These are phyloP conservation scores for Isoetes taiwanensis DNA, from an alignment of 75 land plant species.

Conservation along the genomic window DNA sequence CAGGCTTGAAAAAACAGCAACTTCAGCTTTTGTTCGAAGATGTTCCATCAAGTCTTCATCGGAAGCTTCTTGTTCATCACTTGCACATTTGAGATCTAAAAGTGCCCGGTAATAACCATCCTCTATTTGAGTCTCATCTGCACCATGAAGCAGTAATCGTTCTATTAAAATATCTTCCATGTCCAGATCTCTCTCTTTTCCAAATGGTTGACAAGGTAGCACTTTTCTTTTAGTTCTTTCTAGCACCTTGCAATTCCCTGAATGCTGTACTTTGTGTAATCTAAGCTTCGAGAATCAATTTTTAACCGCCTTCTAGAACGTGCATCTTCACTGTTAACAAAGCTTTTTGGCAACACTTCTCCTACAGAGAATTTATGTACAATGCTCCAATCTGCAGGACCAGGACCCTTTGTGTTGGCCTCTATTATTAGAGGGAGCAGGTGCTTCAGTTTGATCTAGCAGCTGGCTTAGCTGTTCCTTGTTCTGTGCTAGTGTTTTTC, in stretches of 20 bases:
- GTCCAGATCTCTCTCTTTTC: slow-evolving; percentile 17
- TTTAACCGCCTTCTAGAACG: too few species aligned
- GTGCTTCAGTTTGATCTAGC: too few species aligned
- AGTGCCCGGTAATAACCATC: slow-evolving; percentile 49
- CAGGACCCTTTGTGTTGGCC: too few species aligned
- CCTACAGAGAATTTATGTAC: too few species aligned
- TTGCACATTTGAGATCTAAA: slow-evolving; percentile 45
- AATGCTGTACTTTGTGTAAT: too few species aligned
- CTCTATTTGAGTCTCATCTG: slow-evolving; percentile 47
- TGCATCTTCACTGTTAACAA: slow-evolving; percentile 25
- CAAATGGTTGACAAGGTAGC: not conserved
- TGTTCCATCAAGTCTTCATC: slow-evolving; percentile 20
- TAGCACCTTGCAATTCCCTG: too few species aligned
- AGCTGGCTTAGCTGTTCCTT: too few species aligned
- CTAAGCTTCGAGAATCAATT: too few species aligned
- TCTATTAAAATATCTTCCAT: slow-evolving; percentile 67
- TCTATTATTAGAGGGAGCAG: too few species aligned
- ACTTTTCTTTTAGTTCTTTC: slow-evolving; percentile 4
- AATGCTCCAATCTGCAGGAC: too few species aligned
- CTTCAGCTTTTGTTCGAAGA: slow-evolving; percentile 26
- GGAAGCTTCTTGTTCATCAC: slow-evolving; percentile 11
- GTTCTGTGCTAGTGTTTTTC: too few species aligned
- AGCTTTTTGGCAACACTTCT: slow-evolving; percentile 50
- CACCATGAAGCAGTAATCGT: slow-evolving; percentile 43
- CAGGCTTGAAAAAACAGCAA: too few species aligned